Base-by-base conservation (phyloP, 2,329 filamentous ascomycete genomes). In the Venturia pyrina region DNA sequence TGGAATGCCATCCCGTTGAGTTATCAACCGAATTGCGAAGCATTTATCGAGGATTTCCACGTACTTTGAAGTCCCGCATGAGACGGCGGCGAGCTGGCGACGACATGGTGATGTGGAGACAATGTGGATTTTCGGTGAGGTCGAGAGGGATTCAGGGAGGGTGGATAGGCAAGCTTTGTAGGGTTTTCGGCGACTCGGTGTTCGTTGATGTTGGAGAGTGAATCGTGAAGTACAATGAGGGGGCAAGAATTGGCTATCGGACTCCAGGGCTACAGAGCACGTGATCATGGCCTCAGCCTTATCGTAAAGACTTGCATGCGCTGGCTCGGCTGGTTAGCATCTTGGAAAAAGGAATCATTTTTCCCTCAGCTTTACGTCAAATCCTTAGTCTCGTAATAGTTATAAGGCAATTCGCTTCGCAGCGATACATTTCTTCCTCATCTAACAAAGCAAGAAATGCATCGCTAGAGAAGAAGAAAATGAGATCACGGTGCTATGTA, bases 21-120 rank as follows among this genome's bases (percentile, higher is more conserved):
- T 5, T 10, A 11, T 34, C 15, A 13, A 21, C 5, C 1, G 5
- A 5, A 8, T n/a, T 1, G 15, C 19, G 53, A 34, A 21, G 32
- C 32, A 37, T 17, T 37, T 37, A 34, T 37, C 24, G 6, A 43
- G 40, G 61, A 64, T n/a, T 28, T 34, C 34, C 43, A 56, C 62
- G 13, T 77, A 96, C 92, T 89, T 98, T 98, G 86, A 98, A 98
- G 82, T 98, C 95, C 77, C 95, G 90, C 95, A 99, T 98, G 78
- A 99, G 83, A 76, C 95, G 91, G 76, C 95, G 90, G 76, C 95
- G 89, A 71, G 95, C 95, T 71, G 93, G 90, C 69, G 95, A 98
- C 73, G 93, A 98, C 93, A 91, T 92, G 71, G 70, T 80, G 65
- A 21, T 17, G 46, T 21, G 7, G 28, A 63, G 32, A 34, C 19